A percentile compares a stretch with the other conserved stretches of the same genome.
phyloP scores from a whole-genome alignment of 2,329 filamentous ascomycete species.

The Monilinia aucupariae region DNA sequence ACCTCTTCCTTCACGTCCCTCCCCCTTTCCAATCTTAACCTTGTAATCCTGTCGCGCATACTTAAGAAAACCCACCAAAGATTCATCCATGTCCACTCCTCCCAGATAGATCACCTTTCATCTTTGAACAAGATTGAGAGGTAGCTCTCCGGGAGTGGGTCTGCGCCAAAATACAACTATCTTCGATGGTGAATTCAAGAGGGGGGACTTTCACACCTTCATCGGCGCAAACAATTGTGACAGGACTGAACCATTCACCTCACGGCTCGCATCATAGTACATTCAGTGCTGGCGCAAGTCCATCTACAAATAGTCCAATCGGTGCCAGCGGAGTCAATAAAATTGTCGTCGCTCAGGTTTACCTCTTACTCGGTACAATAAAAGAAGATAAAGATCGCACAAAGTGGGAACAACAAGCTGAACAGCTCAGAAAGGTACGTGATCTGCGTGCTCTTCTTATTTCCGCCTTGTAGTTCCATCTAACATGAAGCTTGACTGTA shows the following conservation, averaged over 20 bases:
- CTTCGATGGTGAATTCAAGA: conserved; percentile 38
- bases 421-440: conserved; percentile 84
- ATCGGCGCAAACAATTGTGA: conserved; percentile 36
- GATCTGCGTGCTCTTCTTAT: neutral
- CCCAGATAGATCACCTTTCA: conserved; percentile 35
- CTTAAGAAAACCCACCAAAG: neutral
- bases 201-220: conserved; percentile 37
- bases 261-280: conserved; percentile 44
- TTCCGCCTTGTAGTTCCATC: conserved; percentile 13
- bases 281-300: conserved; percentile 36
- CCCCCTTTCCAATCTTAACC: neutral
- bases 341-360: conserved; percentile 92
- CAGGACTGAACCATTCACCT: conserved; percentile 36
- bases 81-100: conserved; percentile 31
- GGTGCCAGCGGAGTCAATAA: conserved; percentile 68
- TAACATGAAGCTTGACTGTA: conserved; percentile 36
- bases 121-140: conserved; percentile 33
- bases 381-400: conserved; percentile 87
- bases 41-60: conserved; percentile 10
- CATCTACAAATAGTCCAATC: conserved; percentile 38
- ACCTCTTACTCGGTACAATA: conserved; percentile 86
- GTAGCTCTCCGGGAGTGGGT: conserved; percentile 35
- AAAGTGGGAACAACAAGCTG: conserved; percentile 89
- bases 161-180: conserved; percentile 34
- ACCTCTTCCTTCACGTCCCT: neutral